Percentiles rank a stretch among this genome's conserved stretches.
These are phyloP conservation scores for Monosporascus sp. DNA, from an alignment of 2,329 filamentous ascomycete genomes.

Conservation along the genomic window DNA sequence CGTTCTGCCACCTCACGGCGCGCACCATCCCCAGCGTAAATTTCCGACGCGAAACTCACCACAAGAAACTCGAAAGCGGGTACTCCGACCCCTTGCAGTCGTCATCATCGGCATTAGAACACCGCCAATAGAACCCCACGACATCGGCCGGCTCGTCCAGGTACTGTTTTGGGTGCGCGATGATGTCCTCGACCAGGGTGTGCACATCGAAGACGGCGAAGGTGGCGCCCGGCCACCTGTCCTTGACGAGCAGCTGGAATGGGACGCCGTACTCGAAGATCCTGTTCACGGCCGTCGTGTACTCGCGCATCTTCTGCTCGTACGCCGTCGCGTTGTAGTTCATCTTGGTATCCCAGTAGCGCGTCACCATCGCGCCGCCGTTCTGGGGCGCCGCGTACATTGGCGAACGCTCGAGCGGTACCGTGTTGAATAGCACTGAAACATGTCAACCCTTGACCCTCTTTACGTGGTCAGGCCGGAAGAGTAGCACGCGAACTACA, in stretches of 20 bases:
- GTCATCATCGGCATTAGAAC: slow-evolving; percentile 25
- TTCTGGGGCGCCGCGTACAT: slow-evolving; percentile 50
- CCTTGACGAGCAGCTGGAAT: slow-evolving; percentile 36
- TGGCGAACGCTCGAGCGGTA: slow-evolving; percentile 62
- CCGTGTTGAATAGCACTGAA: slow-evolving; percentile 60
- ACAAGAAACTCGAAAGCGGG: slow-evolving; percentile 57
- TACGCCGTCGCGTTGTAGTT: slow-evolving; percentile 42
- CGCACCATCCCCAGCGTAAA: too few relatives aligned
- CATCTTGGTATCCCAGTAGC: slow-evolving; percentile 41
- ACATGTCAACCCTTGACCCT: too few relatives aligned
- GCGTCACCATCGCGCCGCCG: slow-evolving; percentile 35
- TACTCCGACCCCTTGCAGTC: slow-evolving; percentile 33
- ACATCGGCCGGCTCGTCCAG: slow-evolving; percentile 60
- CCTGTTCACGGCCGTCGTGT: slow-evolving; percentile 43
- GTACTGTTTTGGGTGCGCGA: slow-evolving; percentile 53
- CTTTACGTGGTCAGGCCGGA: too few relatives aligned
- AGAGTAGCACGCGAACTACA: neutral
- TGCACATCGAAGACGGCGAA: slow-evolving; percentile 66
- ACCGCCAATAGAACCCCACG: slow-evolving; percentile 52
- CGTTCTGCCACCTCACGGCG: neutral
- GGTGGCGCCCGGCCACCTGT: slow-evolving; percentile 51
- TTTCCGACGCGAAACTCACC: slow-evolving; percentile 36
- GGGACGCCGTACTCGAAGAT: slow-evolving; percentile 45
- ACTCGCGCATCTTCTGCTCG: slow-evolving; percentile 43
- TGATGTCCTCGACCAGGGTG: slow-evolving; percentile 59